Conservation (phyloP, 805 yeast species). For the Nakazawaea wickerhamii region DNA sequence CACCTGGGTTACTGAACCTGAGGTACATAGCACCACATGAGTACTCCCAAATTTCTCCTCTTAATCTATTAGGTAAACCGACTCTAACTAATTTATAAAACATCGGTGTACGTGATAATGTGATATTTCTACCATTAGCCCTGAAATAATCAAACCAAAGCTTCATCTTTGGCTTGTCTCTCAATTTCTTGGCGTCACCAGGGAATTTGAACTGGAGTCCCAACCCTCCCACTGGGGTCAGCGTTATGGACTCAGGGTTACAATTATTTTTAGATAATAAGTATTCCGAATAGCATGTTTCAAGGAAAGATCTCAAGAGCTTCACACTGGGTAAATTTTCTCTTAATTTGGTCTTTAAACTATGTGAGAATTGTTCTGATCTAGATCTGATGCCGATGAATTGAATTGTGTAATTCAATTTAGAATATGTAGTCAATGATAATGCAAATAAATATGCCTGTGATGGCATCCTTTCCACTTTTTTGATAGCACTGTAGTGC, state of each 20-base stretch:
- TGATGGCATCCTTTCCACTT: slow-evolving; percentile 82
- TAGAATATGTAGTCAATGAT: slow-evolving; percentile 62
- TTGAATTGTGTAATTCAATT: slow-evolving; percentile 57
- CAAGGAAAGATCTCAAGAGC: slow-evolving; percentile 57
- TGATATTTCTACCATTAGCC: slow-evolving; percentile 78
- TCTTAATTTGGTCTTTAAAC: slow-evolving; percentile 54
- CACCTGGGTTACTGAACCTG: slow-evolving; percentile 56
- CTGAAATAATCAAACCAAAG: slow-evolving; percentile 91
- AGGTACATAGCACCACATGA: slow-evolving; percentile 80
- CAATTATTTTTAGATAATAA: slow-evolving; percentile 55
- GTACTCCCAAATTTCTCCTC: slow-evolving; percentile 97
- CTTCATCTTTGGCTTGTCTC: slow-evolving; percentile 82
- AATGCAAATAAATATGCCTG: slow-evolving; percentile 74
- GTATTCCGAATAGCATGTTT: slow-evolving; percentile 81
- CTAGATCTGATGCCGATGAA: slow-evolving; percentile 75
- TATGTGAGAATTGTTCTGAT: slow-evolving; percentile 75
- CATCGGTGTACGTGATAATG: slow-evolving; percentile 65
- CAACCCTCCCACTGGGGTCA: slow-evolving; percentile 75
- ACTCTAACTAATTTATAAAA: slow-evolving; percentile 82
- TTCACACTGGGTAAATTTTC: slow-evolving; percentile 59
- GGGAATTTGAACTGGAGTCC: slow-evolving; percentile 86
- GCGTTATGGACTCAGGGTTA: slow-evolving; percentile 35
- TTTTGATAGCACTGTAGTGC: slow-evolving; percentile 72
- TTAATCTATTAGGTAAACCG: slow-evolving; percentile 87
- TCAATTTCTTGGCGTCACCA: slow-evolving; percentile 71